Evolutionary conservation across 2,329 filamentous ascomycete species (phyloP).

Genomic region (Ceratocystis eucalypticola): DNA sequence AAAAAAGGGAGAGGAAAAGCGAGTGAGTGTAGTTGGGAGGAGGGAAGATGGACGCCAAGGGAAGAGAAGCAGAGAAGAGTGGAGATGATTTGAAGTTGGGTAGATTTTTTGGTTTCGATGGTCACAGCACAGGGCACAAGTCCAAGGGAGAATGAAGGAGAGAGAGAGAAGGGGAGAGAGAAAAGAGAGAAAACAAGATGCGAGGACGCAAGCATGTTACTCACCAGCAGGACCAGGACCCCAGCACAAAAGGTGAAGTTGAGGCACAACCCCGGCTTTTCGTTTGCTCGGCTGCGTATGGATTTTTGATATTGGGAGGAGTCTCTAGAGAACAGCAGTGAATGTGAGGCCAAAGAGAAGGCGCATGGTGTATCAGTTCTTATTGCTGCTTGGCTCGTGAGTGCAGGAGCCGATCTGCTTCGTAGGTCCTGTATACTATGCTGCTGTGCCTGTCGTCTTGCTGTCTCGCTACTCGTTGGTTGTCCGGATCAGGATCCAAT

Average conservation of each 20-base stretch:
- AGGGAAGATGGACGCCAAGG: background rate
- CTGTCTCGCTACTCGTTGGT: background rate
- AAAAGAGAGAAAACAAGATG: constrained; percentile 6
- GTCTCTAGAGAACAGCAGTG: background rate
- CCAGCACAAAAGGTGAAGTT: no score
- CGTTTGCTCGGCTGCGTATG: background rate
- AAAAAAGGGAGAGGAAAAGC: constrained; percentile 3
- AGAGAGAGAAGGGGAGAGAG: background rate
- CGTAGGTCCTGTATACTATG: background rate
- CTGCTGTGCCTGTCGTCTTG: background rate
- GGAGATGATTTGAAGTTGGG: constrained; percentile 2
- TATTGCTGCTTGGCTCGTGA: background rate
- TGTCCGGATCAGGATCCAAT: background rate
- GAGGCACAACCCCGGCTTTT: background rate
- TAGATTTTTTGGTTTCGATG: constrained; percentile 1
- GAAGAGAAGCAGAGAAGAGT: constrained; percentile 9
- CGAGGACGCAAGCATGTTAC: background rate
- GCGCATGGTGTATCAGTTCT: background rate
- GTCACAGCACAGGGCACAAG: constrained; percentile 9
- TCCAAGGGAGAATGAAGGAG: background rate
- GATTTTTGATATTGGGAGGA: background rate
- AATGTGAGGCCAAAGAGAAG: background rate
- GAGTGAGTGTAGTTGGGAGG: background rate
- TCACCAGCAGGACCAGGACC: no score
- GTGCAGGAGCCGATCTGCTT: background rate